Evolutionary conservation across 495 filamentous ascomycete genomes (phyloP).

Genomic region (Penicillium herquei): DNA sequence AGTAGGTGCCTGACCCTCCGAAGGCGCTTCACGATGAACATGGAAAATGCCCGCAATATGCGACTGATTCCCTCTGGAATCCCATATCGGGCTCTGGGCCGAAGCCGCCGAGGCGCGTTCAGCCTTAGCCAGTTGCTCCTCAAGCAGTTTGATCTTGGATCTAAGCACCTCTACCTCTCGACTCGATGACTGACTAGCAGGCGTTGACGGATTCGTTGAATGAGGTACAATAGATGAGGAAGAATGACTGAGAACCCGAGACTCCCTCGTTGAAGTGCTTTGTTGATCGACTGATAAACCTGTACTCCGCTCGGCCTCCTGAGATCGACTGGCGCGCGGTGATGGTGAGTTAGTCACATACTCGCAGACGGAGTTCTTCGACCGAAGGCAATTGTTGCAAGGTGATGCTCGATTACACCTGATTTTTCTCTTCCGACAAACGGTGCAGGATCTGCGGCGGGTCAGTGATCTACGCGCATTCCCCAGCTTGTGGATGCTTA

Average conservation of each 20-base stretch:
- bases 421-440: slow-evolving; percentile 51
- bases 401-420: slow-evolving; percentile 48
- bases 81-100: slow-evolving; percentile 14
- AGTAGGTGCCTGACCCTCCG: slow-evolving; percentile 18
- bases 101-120: slow-evolving; percentile 1
- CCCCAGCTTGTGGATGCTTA: slow-evolving; percentile 19
- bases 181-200: slow-evolving; percentile 24
- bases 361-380: slow-evolving; percentile 39
- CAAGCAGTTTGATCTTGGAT: slow-evolving; percentile 40
- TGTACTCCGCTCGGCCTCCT: not conserved
- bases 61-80: slow-evolving; percentile 27
- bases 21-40: slow-evolving; percentile 21
- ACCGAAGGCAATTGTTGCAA: slow-evolving; percentile 50
- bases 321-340: slow-evolving; percentile 6
- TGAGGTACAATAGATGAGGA: slow-evolving; percentile 15
- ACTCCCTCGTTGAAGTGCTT: not conserved
- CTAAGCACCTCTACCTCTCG: slow-evolving; percentile 38
- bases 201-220: slow-evolving; percentile 29
- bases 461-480: slow-evolving; percentile 1
- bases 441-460: slow-evolving; percentile 37
- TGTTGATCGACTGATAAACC: not conserved
- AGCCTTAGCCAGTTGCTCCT: slow-evolving; percentile 41
- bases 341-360: slow-evolving; percentile 32
- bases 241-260: slow-evolving; percentile 4
- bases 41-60: slow-evolving; percentile 27